Conservation (phyloP, 2,329 filamentous ascomycete species). For the Sphaerostilbella broomeana region DNA sequence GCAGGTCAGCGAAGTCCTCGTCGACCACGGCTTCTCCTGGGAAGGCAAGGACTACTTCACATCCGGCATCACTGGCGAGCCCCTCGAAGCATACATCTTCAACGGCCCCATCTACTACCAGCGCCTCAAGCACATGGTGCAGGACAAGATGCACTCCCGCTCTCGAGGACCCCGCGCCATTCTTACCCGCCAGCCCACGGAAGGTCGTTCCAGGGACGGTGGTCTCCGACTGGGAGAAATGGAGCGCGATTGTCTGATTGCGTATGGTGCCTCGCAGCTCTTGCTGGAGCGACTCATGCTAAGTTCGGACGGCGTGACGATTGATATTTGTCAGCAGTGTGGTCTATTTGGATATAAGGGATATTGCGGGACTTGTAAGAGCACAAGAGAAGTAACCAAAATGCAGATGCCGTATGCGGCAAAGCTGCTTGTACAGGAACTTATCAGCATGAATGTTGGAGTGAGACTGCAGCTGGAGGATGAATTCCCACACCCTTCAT, state of each 20-base stretch:
- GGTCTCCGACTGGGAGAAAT: constrained; percentile 93
- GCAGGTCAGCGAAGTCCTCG: constrained; percentile 79
- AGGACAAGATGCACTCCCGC: constrained; percentile 98
- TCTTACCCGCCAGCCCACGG: constrained; percentile 89
- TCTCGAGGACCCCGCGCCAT: constrained; percentile 85
- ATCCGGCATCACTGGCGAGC: constrained; percentile 88
- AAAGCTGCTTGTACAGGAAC: constrained; percentile 89
- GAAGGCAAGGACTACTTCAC: constrained; percentile 97
- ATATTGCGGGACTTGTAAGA: constrained; percentile 90
- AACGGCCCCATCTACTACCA: constrained; percentile 99
- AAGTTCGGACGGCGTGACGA: constrained; percentile 79
- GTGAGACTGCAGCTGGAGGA: constrained; percentile 86
- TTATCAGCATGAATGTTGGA: constrained; percentile 98
- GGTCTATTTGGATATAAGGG: constrained; percentile 93
- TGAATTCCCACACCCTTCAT: constrained; percentile 70
- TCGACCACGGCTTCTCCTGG: constrained; percentile 89
- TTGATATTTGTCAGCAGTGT: constrained; percentile 91
- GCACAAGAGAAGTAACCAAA: constrained; percentile 73
- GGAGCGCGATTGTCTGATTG: constrained; percentile 97
- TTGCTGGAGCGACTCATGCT: constrained; percentile 92
- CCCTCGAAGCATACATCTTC: constrained; percentile 92
- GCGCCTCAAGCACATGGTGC: constrained; percentile 99
- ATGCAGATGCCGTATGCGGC: constrained; percentile 98
- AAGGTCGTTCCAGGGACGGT: constrained; percentile 87
- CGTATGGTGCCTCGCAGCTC: constrained; percentile 89